Percentiles rank a stretch among this genome's conserved stretches.
Conservation (phyloP, 495 filamentous ascomycete species). For the Aspergillus ellipticus region DNA sequence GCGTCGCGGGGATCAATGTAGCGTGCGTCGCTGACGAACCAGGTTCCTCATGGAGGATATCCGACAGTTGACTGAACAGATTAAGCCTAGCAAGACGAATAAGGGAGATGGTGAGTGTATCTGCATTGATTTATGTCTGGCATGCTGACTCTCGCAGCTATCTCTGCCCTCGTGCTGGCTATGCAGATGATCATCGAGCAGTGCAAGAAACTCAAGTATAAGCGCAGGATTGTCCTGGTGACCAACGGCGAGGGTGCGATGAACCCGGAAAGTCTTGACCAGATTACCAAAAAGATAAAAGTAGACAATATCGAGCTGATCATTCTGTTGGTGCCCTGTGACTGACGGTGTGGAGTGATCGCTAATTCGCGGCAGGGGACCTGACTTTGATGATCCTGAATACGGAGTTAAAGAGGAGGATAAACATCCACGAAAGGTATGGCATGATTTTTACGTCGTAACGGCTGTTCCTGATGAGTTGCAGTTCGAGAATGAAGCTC, state of each 20-base stretch:
- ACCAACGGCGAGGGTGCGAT: slow-evolving; percentile 74
- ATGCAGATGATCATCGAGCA: slow-evolving; percentile 77
- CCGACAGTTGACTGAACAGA: slow-evolving; percentile 53
- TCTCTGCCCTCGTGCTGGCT: slow-evolving; percentile 82
- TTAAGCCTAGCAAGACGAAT: slow-evolving; percentile 65
- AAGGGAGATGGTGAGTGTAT: slow-evolving; percentile 62
- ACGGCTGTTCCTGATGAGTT: slow-evolving; percentile 12
- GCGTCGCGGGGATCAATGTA: background rate
- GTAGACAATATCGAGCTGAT: slow-evolving; percentile 71
- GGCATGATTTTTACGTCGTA: background rate
- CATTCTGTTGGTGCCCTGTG: slow-evolving; percentile 60
- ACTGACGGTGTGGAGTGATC: background rate
- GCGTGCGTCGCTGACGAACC: background rate
- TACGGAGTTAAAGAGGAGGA: slow-evolving; percentile 92
- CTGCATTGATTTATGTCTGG: background rate
- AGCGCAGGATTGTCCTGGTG: slow-evolving; percentile 73
- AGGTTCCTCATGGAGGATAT: slow-evolving; percentile 70
- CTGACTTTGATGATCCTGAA: slow-evolving; percentile 92
- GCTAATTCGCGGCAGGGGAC: slow-evolving; percentile 60
- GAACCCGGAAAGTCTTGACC: slow-evolving; percentile 58
- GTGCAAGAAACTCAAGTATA: slow-evolving; percentile 89
- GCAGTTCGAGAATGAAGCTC: slow-evolving; percentile 62
- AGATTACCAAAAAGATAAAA: slow-evolving; percentile 69
- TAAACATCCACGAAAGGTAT: slow-evolving; percentile 67
- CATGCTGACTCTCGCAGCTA: slow-evolving; percentile 40